Evolutionary conservation across 2,329 filamentous ascomycete species (phyloP).

Genomic region (Xylaria polymorpha): DNA sequence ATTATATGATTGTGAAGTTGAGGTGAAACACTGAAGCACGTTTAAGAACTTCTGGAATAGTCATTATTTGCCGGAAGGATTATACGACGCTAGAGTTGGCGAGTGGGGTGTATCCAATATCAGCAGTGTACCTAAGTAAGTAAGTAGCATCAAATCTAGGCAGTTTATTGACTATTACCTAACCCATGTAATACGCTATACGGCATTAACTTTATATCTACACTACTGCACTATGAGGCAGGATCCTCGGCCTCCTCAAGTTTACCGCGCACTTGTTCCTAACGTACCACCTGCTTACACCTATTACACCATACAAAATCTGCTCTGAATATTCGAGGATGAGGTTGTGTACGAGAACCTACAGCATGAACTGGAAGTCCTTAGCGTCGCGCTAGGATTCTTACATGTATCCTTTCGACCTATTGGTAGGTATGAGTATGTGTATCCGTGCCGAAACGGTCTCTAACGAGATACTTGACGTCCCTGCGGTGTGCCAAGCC

Average conservation of each 20-base stretch:
- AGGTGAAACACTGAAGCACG: background rate
- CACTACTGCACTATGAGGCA: background rate
- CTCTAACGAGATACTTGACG: background rate
- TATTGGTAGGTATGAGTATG: too few species aligned
- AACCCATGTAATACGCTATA: background rate
- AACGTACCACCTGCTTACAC: background rate
- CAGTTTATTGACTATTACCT: background rate
- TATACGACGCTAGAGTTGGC: background rate
- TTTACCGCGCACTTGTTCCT: background rate
- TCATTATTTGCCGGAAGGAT: background rate
- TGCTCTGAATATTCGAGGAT: background rate
- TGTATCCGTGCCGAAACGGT: too few species aligned
- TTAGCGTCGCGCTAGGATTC: background rate
- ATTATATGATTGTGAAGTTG: background rate
- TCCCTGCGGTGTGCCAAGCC: constrained; percentile 16
- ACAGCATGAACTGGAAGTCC: background rate
- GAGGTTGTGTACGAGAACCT: background rate
- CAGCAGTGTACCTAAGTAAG: background rate
- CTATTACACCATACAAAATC: background rate
- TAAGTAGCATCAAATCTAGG: too few species aligned
- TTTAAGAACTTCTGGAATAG: background rate
- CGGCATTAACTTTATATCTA: background rate
- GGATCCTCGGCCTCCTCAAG: background rate
- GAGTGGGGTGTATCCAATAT: background rate
- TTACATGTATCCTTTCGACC: too few species aligned